Conservation (phyloP, 306 rosid species). For the Fragaria nilgerrensis region DNA sequence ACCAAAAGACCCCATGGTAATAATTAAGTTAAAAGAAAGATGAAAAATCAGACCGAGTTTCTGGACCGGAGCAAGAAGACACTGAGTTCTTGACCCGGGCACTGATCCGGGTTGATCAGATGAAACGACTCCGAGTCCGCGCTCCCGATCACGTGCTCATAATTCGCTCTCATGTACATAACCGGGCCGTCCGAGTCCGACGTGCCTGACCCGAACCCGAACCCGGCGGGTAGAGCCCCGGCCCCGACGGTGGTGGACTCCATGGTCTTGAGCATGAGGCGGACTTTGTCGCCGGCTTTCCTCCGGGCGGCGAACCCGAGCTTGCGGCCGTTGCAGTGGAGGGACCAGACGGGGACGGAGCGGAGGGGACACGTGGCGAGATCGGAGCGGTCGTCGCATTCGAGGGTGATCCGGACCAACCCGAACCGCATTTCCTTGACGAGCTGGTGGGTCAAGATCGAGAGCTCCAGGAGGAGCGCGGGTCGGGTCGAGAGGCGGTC, state of each 20-base stretch:
- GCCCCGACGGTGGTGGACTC: constrained; percentile 83
- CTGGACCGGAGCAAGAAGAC: constrained; percentile 83
- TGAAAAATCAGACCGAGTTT: constrained; percentile 10
- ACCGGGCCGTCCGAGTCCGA: constrained; percentile 50
- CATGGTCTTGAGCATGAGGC: constrained; percentile 64
- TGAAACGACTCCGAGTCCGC: constrained; percentile 88
- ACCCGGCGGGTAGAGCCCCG: constrained; percentile 63
- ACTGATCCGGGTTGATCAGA: constrained; percentile 87
- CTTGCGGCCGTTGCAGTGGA: constrained; percentile 66
- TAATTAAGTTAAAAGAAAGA: not conserved
- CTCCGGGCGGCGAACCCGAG: constrained; percentile 64
- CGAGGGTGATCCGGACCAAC: constrained; percentile 77
- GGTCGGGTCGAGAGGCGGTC: constrained; percentile 66
- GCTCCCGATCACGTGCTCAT: constrained; percentile 84
- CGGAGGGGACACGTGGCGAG: constrained; percentile 53
- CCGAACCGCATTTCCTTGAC: constrained; percentile 85
- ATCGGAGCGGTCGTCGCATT: constrained; percentile 41
- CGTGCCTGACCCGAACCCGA: constrained; percentile 33
- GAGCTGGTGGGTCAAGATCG: constrained; percentile 64
- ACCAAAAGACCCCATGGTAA: not conserved
- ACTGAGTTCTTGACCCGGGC: constrained; percentile 83
- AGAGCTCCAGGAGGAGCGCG: constrained; percentile 66
- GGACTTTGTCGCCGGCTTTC: constrained; percentile 45
- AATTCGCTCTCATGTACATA: constrained; percentile 84
- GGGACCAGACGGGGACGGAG: constrained; percentile 65